A percentile compares a stretch with the other conserved stretches of the same genome.
phyloP scores from a whole-genome alignment of 2,329 filamentous ascomycete species.

The Xylaria sp. region DNA sequence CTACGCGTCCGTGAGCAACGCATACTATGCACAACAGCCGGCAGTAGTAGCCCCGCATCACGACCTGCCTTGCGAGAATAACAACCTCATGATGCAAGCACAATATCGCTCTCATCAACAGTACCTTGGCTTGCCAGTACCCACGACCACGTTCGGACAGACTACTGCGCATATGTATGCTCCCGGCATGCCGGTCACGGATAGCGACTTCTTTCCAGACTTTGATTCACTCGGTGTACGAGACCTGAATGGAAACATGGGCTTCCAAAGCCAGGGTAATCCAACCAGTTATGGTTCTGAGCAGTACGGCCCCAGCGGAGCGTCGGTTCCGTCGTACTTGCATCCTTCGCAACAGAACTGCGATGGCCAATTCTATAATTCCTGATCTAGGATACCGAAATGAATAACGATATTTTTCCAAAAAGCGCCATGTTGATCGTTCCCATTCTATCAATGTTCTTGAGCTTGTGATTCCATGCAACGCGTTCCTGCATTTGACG shows the following conservation, averaged over 20 bases:
- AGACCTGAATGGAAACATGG: conserved; percentile 27
- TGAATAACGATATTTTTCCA: conserved; percentile 4
- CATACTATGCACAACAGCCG: conserved; percentile 24
- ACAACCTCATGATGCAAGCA: conserved; percentile 25
- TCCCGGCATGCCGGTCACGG: conserved; percentile 26
- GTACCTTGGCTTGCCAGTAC: conserved; percentile 32
- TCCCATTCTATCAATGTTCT: no score
- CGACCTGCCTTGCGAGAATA: conserved; percentile 14
- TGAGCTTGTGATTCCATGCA: no score
- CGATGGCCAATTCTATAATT: conserved; percentile 33
- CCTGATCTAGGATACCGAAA: conserved; percentile 11
- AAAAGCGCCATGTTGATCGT: conserved; percentile 13
- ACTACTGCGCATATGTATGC: conserved; percentile 26
- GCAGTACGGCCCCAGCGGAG: conserved; percentile 36
- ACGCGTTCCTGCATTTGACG: no score
- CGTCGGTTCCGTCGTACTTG: conserved; percentile 40
- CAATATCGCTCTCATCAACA: conserved; percentile 23
- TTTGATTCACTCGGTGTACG: conserved; percentile 38
- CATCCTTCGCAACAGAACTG: conserved; percentile 39
- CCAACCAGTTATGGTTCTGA: conserved; percentile 30
- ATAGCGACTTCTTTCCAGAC: conserved; percentile 35
- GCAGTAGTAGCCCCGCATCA: conserved; percentile 11
- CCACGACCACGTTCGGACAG: conserved; percentile 24
- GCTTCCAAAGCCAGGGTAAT: conserved; percentile 33
- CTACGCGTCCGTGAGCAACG: conserved; percentile 19